Base-by-base conservation (phyloP, 768 basidiomycete species). In the Pisolithus orientalis region DNA sequence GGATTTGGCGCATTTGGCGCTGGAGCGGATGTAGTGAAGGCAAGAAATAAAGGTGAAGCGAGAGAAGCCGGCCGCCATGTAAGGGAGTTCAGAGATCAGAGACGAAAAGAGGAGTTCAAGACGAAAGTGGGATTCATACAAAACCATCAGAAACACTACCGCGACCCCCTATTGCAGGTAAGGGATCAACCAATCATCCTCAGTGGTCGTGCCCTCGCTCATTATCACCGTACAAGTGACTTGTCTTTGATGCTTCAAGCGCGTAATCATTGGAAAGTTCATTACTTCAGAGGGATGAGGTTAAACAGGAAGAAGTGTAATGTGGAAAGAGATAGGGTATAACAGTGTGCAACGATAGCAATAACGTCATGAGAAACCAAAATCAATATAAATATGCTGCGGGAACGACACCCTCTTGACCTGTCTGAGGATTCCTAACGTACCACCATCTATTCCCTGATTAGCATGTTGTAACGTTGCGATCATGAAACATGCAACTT, bases 11-110 rank as follows among this genome's bases (percentile, higher is more conserved):
- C 90, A 2, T 94, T 77, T 62, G 94, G 94, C 2, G 71, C 71
- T 9, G 93, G 91, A 1, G 84, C 80, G 7, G 81, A 91, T 31
- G 87, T 94, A 9, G 80, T 97, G 55, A 90, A 86, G 66, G 95
- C 93, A 21, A 78, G 92, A 48, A 98, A 98, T 72, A 79, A 78
- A n/a, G 96, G 96, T 2, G 95, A 98, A 72, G 96, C 96, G 13
- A 80, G 80, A 57, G 87, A 97, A 68, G 95, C 95, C 21, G 91
- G 86, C 13, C 79, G 90, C 44, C 90, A 94, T 68, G 79, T 90
- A 1, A 76, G 83, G 50, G 87, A 93, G 62, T 89, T 87, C 72
- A 76, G 87, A 56, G 94, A 96, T 64, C 83, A 88, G 65, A 80
- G 75, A 60, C 75, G 82, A 47, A 78, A 80, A 54, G 88, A 95